These are phyloP conservation scores for Gentiana macrophylla DNA, from an alignment of 257 asterid genomes.

Conservation along the genomic window DNA sequence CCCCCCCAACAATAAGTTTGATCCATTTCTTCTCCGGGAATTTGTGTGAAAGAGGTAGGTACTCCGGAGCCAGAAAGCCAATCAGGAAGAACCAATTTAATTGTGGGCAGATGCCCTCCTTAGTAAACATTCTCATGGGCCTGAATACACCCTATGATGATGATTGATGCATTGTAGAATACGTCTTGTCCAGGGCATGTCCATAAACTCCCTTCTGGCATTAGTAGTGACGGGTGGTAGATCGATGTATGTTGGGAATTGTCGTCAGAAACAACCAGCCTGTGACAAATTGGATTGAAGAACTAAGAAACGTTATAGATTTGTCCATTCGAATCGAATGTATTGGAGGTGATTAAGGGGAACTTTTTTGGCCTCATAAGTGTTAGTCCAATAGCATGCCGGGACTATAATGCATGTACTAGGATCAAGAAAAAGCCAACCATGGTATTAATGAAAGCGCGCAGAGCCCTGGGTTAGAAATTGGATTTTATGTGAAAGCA, in stretches of 20 bases:
- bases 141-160: conserved; percentile 53
- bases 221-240: conserved; percentile 24
- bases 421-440: conserved; percentile 2
- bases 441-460: conserved; percentile 10
- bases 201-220: conserved; percentile 74
- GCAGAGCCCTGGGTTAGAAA: conserved; percentile 3
- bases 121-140: conserved; percentile 58
- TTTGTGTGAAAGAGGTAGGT: conserved; percentile 42
- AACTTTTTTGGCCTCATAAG: conserved; percentile 36
- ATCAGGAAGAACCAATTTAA: conserved; percentile 62
- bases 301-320: conserved; percentile 35
- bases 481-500: conserved; percentile 10
- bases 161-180: conserved; percentile 76
- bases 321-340: conserved; percentile 25
- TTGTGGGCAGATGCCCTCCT: conserved; percentile 51
- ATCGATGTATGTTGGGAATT: conserved; percentile 19
- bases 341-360: conserved; percentile 40
- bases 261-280: conserved; percentile 69
- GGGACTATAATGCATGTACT: conserved; percentile 29
- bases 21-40: conserved; percentile 57
- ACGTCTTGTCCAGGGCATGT: conserved; percentile 72
- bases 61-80: conserved; percentile 44
- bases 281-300: conserved; percentile 48
- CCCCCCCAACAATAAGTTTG: conserved; percentile 36
- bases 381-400: conserved; percentile 29